Evolutionary conservation across 2,329 filamentous ascomycete species (phyloP), one percentile per base, ranked within the genome.

Genomic region (Pyricularia pennisetigena): DNA sequence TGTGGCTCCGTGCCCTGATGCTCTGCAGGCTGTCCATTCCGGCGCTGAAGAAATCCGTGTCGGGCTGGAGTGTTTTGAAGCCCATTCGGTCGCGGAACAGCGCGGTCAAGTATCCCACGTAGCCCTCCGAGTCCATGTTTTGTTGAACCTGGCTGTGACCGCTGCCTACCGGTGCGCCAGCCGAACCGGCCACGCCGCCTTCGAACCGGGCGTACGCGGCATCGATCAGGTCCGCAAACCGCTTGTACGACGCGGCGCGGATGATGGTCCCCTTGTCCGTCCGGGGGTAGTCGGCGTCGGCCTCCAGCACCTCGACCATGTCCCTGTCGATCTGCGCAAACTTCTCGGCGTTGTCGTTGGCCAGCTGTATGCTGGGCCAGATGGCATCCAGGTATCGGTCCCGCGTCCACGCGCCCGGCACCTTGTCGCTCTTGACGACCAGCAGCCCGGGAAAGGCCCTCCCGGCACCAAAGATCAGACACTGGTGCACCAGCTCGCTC

Each of bases 1-100:
- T 82, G 1, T 78, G 75, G 20, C 79, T 79, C 70, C 87, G 81
- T 69, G 87, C 81, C 67, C 82, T 81, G 30, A 87, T 86, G 1
- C 85, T 83, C 70, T 87, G 84, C 29, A 89, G 74, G 64, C 83
- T 86, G 73, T 89, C 87, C 1, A 88, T 77, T 0, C 87, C 87
- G 0, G 81, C 76, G 0, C 79, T 76, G 72, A 89, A 90, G 72
- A 90, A 85, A 72, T 90, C 87, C 0, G 82, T 80, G 23, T 82
- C 81, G 64, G 77, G 69, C 67, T 72, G 63, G 10, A 73, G 68
- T 2, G 76, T 73, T 29, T 72, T 74, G 8, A 72, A 69, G 0
- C 72, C 68, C 3, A 79, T 61, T 0, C 74, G 70, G 29, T 72
- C 70, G 67, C 64, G 70, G 2, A 80, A 72, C 14, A 77, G 73